These are phyloP conservation scores for Starmerella vitae DNA, from an alignment of 805 yeast species.

Conservation along the genomic window DNA sequence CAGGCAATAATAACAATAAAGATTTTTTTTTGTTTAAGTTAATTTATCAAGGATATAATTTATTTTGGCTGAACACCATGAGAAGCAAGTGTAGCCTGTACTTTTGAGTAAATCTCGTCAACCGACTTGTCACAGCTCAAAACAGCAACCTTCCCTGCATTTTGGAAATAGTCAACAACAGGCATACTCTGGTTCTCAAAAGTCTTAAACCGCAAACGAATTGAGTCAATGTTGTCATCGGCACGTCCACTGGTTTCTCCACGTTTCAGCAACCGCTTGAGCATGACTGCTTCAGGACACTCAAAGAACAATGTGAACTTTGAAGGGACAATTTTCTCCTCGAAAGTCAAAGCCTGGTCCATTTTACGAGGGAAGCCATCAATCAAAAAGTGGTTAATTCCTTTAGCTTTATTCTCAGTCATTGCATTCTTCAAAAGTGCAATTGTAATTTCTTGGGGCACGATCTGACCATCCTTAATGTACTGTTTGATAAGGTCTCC, in stretches of 20 bases:
- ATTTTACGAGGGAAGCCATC: slow-evolving; percentile 97
- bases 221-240: slow-evolving; percentile 86
- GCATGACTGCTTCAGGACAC: slow-evolving; percentile 72
- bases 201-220: slow-evolving; percentile 75
- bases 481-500: slow-evolving; percentile 76
- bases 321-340: slow-evolving; percentile 41
- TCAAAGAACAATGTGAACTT: slow-evolving; percentile 33
- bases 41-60: neutral
- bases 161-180: slow-evolving; percentile 68
- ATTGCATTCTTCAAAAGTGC: slow-evolving; percentile 74
- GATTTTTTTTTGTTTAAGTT: neutral
- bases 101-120: slow-evolving; percentile 59
- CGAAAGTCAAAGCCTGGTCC: slow-evolving; percentile 96
- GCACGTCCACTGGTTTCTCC: slow-evolving; percentile 90
- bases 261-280: slow-evolving; percentile 69
- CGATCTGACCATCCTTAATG: slow-evolving; percentile 79
- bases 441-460: slow-evolving; percentile 83
- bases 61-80: slow-evolving; percentile 20
- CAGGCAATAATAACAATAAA: neutral
- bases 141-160: slow-evolving; percentile 60
- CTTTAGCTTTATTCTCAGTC: slow-evolving; percentile 36
- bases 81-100: slow-evolving; percentile 48
- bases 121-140: slow-evolving; percentile 70
- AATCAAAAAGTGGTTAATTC: slow-evolving; percentile 50
- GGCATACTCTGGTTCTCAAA: slow-evolving; percentile 87